Evolutionary conservation across 805 yeast species (phyloP).

Genomic region (Candida oleophila): DNA sequence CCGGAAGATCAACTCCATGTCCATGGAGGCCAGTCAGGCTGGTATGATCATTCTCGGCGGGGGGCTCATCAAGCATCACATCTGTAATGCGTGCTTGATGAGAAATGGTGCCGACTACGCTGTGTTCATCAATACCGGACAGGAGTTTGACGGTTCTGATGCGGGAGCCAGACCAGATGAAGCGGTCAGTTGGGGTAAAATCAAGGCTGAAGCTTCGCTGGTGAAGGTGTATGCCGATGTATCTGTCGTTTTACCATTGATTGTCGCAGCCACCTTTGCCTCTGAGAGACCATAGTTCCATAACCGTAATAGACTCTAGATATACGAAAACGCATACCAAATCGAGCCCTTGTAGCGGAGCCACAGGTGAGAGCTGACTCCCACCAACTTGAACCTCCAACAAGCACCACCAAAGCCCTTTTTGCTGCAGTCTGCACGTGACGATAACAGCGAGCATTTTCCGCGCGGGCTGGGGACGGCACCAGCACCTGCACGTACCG

Average conservation of each 20-base stretch:
- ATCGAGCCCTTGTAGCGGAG: too few species aligned
- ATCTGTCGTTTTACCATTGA: conserved; percentile 89
- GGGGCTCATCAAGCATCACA: conserved; percentile 94
- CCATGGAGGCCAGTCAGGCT: conserved; percentile 92
- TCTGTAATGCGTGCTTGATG: conserved; percentile 97
- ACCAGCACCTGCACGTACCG: too few species aligned
- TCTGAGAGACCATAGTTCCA: conserved; percentile 18
- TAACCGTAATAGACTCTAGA: not conserved
- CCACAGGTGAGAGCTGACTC: too few species aligned
- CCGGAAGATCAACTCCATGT: conserved; percentile 84
- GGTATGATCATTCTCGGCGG: conserved; percentile 98
- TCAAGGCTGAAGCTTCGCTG: conserved; percentile 87
- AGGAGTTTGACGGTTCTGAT: conserved; percentile 97
- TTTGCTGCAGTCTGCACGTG: too few species aligned
- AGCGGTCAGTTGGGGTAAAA: conserved; percentile 98
- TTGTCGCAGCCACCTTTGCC: conserved; percentile 99
- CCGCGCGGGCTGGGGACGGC: not conserved
- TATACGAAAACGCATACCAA: too few species aligned
- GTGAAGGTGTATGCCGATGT: conserved; percentile 96
- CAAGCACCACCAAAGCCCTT: too few species aligned
- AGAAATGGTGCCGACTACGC: conserved; percentile 99
- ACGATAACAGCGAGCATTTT: too few species aligned
- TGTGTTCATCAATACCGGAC: conserved; percentile 95
- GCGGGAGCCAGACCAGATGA: conserved; percentile 99
- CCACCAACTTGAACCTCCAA: too few species aligned